Evolutionary conservation across 1,139 yeast species (phyloP), one percentile per base, ranked within the genome.

Genomic region (Maudiozyma humilis): DNA sequence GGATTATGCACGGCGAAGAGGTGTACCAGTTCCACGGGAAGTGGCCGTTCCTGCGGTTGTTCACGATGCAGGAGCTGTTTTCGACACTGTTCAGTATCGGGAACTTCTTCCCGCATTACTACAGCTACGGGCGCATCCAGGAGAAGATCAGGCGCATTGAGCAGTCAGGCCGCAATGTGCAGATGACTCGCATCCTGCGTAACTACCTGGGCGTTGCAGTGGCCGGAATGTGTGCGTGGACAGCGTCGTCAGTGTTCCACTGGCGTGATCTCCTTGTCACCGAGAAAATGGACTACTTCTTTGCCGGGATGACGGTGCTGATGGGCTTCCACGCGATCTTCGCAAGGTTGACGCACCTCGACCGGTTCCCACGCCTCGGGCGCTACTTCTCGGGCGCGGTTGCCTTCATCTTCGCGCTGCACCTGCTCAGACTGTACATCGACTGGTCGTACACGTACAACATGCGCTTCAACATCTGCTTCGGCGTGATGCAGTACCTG

Each of bases 391-490:
- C 76, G 0, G 39, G 60, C 0, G 40, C 66, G 0, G 79, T 89
- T 48, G 44, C 70, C 0, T 46, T 66, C 0, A 59, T 62, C 8
- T 87, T 85, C 52, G 33, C 68, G 1, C 67, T 71, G 14, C 98
- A 91, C 62, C 70, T 91, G 8, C 63, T 74, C 40, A 72, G 91
- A 49, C 69, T 91, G 39, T 72, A 81, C 33, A 62, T 76, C 13
- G 82, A 81, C 54, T 91, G 96, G 89, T 83, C 88, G 50, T 91
- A 91, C 64, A 80, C 94, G 1, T 91, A 91, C 64, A 91, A 91
- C 66, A 91, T 91, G 97, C 74, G 78, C 54, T 95, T 94, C 27
- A 91, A 93, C 56, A 80, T 91, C 2, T 63, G 74, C 1, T 74
- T 87, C 43, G 98, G 96, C 0, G 48, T 87, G 2, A 51, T 81